Evolutionary conservation across 352 stramenopile genomes (phyloP), one percentile per base, ranked within the genome.

Genomic region (Elongisporangium prolatum): DNA sequence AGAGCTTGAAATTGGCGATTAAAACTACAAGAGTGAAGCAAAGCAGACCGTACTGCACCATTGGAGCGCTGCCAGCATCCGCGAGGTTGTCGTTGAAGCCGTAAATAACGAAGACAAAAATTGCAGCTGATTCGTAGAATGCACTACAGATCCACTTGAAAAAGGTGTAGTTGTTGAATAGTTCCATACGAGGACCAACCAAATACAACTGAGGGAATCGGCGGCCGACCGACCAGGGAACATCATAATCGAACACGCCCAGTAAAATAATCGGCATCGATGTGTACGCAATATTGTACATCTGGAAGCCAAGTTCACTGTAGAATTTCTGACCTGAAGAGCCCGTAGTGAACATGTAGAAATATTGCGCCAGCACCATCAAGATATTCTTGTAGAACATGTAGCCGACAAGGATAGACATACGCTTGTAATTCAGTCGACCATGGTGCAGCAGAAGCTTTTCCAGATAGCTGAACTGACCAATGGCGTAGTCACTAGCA

Each of bases 331-430:
- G 76, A 2, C 76, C 96, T 6, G 91, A 98, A 10, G 93, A 93
- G 53, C 91, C 93, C 55, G 87, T 97, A 55, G 79, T 94, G 54
- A 98, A 82, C 71, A 90, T 96, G 72, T 92, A 91, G 48, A 96
- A 91, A 69, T 98, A 97, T 68, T 98, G 75, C 51, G 72, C 67
- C 28, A 87, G 66, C 54, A 95, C 89, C 65, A 97, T 84, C 21
- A 95, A 75, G 59, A 98, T 95, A 73, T 99, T 99, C 72, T 99
- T 99, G 90, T 99, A 99, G 68, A 99, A 99, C 63, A 98, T 97
- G 69, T 98, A 99, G 6, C 97, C 81, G 20, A 97, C 85, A 20
- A 98, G 76, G 54, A 91, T 94, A 21, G 84, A 86, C 72, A 98
- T 96, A 50, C 97, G 94, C 61, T 95, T 92, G 69, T 99, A 99